Conservation (phyloP, 257 asterid species). For the Solanum rostratum region DNA sequence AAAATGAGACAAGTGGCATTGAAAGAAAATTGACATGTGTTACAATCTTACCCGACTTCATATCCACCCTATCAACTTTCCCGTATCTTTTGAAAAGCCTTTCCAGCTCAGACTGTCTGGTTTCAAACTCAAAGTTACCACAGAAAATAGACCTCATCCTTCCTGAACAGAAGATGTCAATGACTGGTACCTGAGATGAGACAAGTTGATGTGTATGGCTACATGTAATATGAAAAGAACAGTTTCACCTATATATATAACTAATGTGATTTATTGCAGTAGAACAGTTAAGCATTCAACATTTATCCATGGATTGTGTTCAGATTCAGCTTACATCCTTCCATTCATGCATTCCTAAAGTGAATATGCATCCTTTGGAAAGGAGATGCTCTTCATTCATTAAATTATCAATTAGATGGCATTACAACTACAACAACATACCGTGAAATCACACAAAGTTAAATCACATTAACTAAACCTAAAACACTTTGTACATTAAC, state of each 20-base stretch:
- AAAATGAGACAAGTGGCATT: not conserved
- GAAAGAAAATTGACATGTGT: not conserved
- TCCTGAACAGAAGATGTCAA: slow-evolving; percentile 7
- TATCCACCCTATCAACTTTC: slow-evolving; percentile 66
- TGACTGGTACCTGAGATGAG: not conserved
- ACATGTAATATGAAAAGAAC: not conserved
- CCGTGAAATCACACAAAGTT: no score
- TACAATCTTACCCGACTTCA: slow-evolving; percentile 66
- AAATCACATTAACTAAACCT: not conserved
- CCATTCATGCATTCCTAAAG: not conserved
- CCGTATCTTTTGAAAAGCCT: slow-evolving; percentile 70
- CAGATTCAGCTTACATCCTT: not conserved
- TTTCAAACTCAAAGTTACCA: slow-evolving; percentile 70
- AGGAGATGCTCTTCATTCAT: not conserved
- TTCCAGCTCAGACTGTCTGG: slow-evolving; percentile 75
- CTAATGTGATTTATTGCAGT: not conserved
- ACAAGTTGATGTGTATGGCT: not conserved
- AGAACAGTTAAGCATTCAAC: not conserved
- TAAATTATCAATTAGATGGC: not conserved
- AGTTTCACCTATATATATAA: not conserved
- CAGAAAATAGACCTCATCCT: slow-evolving; percentile 72
- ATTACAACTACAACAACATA: not conserved
- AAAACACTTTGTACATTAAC: not conserved
- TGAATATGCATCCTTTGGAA: not conserved
- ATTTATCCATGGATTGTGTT: not conserved